Evolutionary conservation across 257 asterid species (phyloP).

Genomic region (Solanum rostratum): DNA sequence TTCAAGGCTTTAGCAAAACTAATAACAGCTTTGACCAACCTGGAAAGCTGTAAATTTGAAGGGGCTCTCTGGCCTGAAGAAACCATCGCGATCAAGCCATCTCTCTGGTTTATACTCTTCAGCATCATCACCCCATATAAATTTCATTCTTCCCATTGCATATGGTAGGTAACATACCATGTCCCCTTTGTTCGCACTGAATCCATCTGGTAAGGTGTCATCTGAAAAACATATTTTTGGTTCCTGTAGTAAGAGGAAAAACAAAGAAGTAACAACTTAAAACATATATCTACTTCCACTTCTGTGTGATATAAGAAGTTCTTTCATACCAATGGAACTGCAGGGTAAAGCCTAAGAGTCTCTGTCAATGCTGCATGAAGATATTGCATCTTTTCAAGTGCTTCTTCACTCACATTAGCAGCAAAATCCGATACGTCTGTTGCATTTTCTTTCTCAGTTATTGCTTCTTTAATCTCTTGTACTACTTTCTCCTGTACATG

Average conservation of each 20-base stretch:
- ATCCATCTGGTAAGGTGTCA: constrained; percentile 46
- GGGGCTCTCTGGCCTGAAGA: constrained; percentile 36
- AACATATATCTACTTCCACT: neutral
- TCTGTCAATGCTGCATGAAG: constrained; percentile 48
- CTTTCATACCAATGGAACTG: constrained; percentile 42
- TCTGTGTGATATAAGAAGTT: neutral
- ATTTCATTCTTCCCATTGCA: constrained; percentile 61
- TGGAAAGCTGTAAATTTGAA: constrained; percentile 53
- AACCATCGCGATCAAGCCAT: constrained; percentile 40
- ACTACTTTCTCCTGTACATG: neutral
- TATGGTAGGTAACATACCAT: constrained; percentile 41
- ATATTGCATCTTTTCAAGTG: constrained; percentile 44
- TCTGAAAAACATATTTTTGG: constrained; percentile 33
- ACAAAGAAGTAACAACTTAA: neutral
- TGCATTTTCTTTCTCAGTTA: neutral
- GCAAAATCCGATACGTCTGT: constrained; percentile 11
- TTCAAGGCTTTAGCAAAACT: neutral
- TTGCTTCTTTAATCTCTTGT: constrained; percentile 6
- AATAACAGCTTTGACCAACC: constrained; percentile 20
- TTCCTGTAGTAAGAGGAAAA: constrained; percentile 20
- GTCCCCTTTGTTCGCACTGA: constrained; percentile 40
- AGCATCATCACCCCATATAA: constrained; percentile 55
- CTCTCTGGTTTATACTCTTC: constrained; percentile 42
- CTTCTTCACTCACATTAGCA: constrained; percentile 19
- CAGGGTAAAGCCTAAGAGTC: constrained; percentile 49